Evolutionary conservation across 768 basidiomycete species (phyloP), one percentile per base, ranked within the genome.

Genomic region (Cyclocybe aegerita): DNA sequence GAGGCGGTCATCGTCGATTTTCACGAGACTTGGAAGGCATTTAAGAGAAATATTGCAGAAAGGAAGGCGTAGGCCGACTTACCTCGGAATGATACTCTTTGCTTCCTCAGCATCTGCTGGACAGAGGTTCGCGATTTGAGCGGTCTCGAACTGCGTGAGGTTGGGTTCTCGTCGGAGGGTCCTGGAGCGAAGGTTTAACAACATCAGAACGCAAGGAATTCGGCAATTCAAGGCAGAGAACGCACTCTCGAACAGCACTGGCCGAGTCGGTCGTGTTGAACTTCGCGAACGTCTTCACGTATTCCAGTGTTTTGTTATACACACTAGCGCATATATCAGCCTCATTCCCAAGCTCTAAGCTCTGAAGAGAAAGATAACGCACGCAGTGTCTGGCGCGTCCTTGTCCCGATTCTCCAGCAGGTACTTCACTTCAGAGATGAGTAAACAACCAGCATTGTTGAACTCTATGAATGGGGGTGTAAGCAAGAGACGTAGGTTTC

Each of bases 361-460:
- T 11, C 30, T 43, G 5, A 8, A 40, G 29, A 52, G 33, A 35
- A 12, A 4, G 6, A 31, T 9, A 12, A 73, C 86, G 52, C 63
- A 93, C 93, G 85, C 81, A 49, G 90, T 93, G 61, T 92, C 90
- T 7, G 91, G 91, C 2, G 88, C 88, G 60, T 90, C 88, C 68
- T 92, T 89, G 69, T 91, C 86, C 58, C 90, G 75, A 73, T 90
- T 88, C 68, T 93, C 90, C 29, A 96, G 74, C 42, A 96, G 72
- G 65, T 93, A 90, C 63, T 92, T 92, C 65, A 95, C 93, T 64
- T 96, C 93, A 1, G 91, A 93, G 53, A 95, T 93, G 60, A 93
- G 79, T 62, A 96, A 67, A 67, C 90, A 93, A 76, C 90, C 92
- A 4, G 89, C 89, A 56, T 93, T 91, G 72, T 91, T 91, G 72